Conservation (phyloP, 805 yeast genomes). For the Kazachstania viticola region DNA sequence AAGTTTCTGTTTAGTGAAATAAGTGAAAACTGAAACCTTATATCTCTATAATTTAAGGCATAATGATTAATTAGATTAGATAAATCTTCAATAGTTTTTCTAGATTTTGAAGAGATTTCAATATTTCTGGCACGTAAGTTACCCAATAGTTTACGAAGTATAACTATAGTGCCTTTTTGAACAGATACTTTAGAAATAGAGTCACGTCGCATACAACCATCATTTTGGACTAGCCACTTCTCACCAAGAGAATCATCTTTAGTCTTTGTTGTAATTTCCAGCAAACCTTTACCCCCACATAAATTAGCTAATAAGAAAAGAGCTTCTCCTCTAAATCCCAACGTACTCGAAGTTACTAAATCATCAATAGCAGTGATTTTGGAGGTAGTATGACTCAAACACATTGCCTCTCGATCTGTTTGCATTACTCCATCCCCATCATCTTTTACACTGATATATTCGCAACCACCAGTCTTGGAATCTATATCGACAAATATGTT, state of each 20-base stretch:
- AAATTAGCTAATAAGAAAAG: slow-evolving; percentile 29
- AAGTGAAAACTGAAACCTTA: slow-evolving; percentile 23
- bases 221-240: slow-evolving; percentile 26
- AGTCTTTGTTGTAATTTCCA: slow-evolving; percentile 26
- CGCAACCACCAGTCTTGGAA: slow-evolving; percentile 28
- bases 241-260: slow-evolving; percentile 24
- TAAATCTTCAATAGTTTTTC: slow-evolving; percentile 17
- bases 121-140: slow-evolving; percentile 27
- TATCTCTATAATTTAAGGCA: slow-evolving; percentile 20
- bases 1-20: slow-evolving; percentile 14
- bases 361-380: slow-evolving; percentile 27
- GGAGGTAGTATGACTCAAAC: slow-evolving; percentile 33
- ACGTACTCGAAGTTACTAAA: slow-evolving; percentile 20
- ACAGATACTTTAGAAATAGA: slow-evolving; percentile 16
- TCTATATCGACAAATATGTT: slow-evolving; percentile 30
- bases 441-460: slow-evolving; percentile 27
- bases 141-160: slow-evolving; percentile 23
- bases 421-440: slow-evolving; percentile 31
- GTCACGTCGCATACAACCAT: slow-evolving; percentile 18
- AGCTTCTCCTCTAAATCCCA: slow-evolving; percentile 45
- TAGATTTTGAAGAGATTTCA: slow-evolving; percentile 19
- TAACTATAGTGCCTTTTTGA: slow-evolving; percentile 29
- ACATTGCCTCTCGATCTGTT: slow-evolving; percentile 26
- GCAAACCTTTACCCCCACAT: slow-evolving; percentile 12
- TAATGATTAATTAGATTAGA: slow-evolving; percentile 22